Evolutionary conservation across 2,329 filamentous ascomycete species (phyloP).

Genomic region (Diaporthe capsici): DNA sequence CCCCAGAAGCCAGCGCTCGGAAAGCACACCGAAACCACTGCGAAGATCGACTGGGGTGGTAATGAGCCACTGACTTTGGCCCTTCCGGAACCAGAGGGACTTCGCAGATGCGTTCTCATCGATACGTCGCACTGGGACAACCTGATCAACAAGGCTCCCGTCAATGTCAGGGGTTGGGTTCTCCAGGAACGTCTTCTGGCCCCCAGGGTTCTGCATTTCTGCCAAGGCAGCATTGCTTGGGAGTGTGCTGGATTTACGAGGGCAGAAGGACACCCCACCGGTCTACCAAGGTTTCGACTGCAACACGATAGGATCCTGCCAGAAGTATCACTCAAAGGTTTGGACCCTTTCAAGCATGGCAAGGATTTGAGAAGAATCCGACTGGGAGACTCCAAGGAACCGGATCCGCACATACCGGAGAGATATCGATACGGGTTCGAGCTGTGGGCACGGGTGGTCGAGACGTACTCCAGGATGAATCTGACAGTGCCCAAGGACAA

Average conservation of each 20-base stretch:
- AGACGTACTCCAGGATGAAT: conserved; percentile 16
- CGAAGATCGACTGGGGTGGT: background rate
- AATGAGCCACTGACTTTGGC: background rate
- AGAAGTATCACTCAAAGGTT: background rate
- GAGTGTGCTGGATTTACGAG: conserved; percentile 36
- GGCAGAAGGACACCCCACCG: conserved; percentile 2
- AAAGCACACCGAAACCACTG: background rate
- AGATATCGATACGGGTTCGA: conserved; percentile 5
- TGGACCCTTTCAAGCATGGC: background rate
- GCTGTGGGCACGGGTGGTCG: conserved; percentile 15
- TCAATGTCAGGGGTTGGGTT: conserved; percentile 45
- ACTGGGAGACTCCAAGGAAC: background rate
- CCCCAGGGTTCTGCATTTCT: conserved; percentile 44
- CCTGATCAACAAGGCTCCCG: background rate
- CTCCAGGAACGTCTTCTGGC: conserved; percentile 45
- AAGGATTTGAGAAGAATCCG: background rate
- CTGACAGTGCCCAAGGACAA: conserved; percentile 31
- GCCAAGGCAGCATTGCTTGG: conserved; percentile 40
- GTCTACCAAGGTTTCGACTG: background rate
- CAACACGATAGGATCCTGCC: background rate
- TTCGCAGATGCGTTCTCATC: background rate
- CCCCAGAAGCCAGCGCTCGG: fast-evolving
- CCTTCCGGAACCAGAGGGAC: background rate
- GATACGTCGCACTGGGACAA: background rate
- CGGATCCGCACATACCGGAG: background rate